These are phyloP conservation scores for Chytriomyces sp. DNA, from an alignment of 192 early-diverging fungal species.

Conservation along the genomic window DNA sequence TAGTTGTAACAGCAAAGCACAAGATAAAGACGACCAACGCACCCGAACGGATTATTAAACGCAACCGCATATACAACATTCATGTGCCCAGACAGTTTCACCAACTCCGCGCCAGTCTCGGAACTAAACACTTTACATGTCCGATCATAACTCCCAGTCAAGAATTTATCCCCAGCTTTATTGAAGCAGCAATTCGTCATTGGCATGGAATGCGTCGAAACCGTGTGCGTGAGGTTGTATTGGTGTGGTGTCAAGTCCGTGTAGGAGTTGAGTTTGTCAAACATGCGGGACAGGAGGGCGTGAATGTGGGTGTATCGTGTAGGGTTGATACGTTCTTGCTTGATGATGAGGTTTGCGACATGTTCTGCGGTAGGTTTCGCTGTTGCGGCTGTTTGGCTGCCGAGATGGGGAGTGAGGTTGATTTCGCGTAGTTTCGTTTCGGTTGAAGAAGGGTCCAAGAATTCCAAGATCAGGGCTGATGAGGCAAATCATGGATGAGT, in stretches of 20 bases:
- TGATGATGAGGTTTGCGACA: slow-evolving; percentile 16
- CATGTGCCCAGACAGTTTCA: slow-evolving; percentile 52
- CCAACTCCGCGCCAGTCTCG: slow-evolving; percentile 45
- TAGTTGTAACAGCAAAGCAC: slow-evolving; percentile 1
- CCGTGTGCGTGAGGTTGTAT: slow-evolving; percentile 40
- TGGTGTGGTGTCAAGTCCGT: not conserved
- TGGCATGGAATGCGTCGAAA: slow-evolving; percentile 55
- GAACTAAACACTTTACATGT: slow-evolving; percentile 56
- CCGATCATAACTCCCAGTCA: slow-evolving; percentile 60
- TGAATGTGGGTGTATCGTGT: not conserved
- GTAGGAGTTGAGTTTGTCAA: slow-evolving; percentile 24
- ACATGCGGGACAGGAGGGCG: slow-evolving; percentile 10
- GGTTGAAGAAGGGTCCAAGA: not conserved
- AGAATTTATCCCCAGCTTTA: slow-evolving; percentile 49
- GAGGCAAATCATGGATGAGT: not conserved
- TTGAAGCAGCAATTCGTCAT: slow-evolving; percentile 61
- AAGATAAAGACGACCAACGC: not conserved
- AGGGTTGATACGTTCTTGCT: slow-evolving; percentile 15
- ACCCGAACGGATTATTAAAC: slow-evolving; percentile 61
- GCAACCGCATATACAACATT: slow-evolving; percentile 58
- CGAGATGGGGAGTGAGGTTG: not conserved
- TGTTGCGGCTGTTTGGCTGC: not conserved
- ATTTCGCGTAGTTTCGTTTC: slow-evolving; percentile 27
- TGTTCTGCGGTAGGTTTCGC: slow-evolving; percentile 9
- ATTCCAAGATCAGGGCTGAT: slow-evolving; percentile 20